Evolutionary conservation across 78 protist genomes (phyloP).

Genomic region (Tieghemostelium lacteum): DNA sequence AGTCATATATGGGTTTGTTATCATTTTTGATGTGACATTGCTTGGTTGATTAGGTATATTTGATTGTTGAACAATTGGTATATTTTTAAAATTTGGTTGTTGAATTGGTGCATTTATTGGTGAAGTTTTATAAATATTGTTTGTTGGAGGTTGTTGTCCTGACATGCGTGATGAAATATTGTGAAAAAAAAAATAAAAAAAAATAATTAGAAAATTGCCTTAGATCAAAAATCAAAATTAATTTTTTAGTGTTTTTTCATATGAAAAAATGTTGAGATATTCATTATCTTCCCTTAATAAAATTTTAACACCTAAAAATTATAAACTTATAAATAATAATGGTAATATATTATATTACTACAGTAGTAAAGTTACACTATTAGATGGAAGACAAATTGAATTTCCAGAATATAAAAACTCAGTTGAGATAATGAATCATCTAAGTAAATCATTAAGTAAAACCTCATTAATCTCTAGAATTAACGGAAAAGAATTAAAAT

Average conservation of each 20-base stretch:
- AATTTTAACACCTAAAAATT: too few species aligned
- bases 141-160: too few species aligned
- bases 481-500: neutral
- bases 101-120: neutral
- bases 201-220: too few species aligned
- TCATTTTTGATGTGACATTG: neutral
- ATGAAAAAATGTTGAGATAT: too few species aligned
- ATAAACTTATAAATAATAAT: too few species aligned
- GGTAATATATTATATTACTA: too few species aligned
- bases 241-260: too few species aligned
- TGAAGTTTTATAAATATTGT: neutral
- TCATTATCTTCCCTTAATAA: too few species aligned
- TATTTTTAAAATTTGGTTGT: neutral
- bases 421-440: neutral
- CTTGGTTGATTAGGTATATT: neutral
- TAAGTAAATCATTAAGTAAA: neutral
- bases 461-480: neutral
- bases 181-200: too few species aligned
- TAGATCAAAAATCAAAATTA: too few species aligned
- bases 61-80: neutral
- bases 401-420: constrained; percentile 2
- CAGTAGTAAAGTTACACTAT: constrained; percentile 4
- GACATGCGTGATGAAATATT: too few species aligned
- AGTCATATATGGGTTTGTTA: too few species aligned
- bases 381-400: neutral